phyloP scores from a whole-genome alignment of 75 land plant genomes.

The Cupressus sempervirens region DNA sequence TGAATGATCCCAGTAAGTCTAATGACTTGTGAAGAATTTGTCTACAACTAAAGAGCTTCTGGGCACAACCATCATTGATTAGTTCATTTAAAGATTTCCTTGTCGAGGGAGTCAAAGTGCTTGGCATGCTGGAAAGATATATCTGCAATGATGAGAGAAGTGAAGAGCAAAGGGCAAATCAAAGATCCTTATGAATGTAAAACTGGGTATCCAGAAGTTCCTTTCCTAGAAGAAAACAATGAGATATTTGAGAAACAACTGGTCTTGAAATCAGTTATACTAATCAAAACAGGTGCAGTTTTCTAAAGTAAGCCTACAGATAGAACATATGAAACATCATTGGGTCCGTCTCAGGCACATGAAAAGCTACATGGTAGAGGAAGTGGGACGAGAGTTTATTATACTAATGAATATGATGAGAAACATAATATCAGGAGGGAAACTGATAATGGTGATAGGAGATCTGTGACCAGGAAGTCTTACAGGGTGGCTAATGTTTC shows the following conservation, averaged over 20 bases:
- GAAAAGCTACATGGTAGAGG: constrained; percentile 1
- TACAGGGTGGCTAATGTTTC: background rate
- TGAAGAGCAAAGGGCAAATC: too few species aligned
- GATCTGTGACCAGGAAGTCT: background rate
- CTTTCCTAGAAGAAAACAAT: constrained; percentile 5
- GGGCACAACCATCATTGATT: too few species aligned
- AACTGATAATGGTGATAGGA: background rate
- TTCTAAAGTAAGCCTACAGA: background rate
- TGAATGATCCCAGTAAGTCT: too few species aligned
- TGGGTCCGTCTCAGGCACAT: background rate
- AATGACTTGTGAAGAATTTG: too few species aligned
- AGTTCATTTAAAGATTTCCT: too few species aligned
- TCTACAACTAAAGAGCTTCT: too few species aligned
- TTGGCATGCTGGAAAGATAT: too few species aligned
- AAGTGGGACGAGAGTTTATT: background rate
- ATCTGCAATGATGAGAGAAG: too few species aligned
- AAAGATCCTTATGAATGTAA: background rate
- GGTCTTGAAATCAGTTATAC: background rate
- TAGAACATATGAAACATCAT: background rate
- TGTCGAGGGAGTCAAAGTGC: too few species aligned
- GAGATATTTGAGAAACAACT: background rate
- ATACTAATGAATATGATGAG: background rate
- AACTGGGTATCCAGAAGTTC: background rate
- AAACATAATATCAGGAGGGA: background rate
- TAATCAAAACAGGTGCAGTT: background rate